Evolutionary conservation across 2,329 filamentous ascomycete genomes (phyloP).

Genomic region (Teratosphaeria pseudoeucalypti): DNA sequence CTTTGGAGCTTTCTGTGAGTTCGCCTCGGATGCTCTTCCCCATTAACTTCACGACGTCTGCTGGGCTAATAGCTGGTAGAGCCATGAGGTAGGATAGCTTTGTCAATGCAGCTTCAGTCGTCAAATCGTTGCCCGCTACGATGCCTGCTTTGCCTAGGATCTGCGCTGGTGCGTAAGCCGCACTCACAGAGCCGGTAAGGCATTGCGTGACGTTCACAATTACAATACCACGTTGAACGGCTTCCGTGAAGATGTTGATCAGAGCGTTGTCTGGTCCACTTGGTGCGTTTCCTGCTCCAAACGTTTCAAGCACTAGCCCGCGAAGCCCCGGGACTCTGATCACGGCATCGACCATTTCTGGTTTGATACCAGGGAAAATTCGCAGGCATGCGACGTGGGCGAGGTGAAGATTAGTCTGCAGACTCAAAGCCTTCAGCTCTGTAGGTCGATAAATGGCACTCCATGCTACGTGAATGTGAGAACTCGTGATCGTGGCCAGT

Average conservation of each 20-base stretch:
- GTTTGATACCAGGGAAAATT: constrained; percentile 84
- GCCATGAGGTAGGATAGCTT: constrained; percentile 75
- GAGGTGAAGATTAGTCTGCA: constrained; percentile 63
- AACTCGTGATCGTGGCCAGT: constrained; percentile 66
- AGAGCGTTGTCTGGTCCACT: constrained; percentile 69
- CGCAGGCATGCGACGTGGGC: constrained; percentile 82
- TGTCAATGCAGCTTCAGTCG: constrained; percentile 79
- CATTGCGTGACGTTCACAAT: constrained; percentile 92
- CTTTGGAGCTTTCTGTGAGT: constrained; percentile 44
- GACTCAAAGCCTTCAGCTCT: neutral
- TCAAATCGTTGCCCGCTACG: constrained; percentile 81
- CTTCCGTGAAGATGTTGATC: constrained; percentile 64
- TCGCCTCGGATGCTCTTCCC: constrained; percentile 69
- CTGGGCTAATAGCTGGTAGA: constrained; percentile 47
- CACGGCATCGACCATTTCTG: constrained; percentile 79
- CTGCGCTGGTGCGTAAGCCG: constrained; percentile 39
- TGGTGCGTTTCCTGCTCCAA: constrained; percentile 86
- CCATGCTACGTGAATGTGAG: constrained; percentile 19
- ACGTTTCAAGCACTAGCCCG: constrained; percentile 80
- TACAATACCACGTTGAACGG: constrained; percentile 69
- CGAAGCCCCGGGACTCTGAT: constrained; percentile 64
- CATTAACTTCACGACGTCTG: constrained; percentile 61
- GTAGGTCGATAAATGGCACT: neutral
- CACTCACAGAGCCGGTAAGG: constrained; percentile 42
- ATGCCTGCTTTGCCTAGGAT: constrained; percentile 74